These are phyloP conservation scores for Leccinum subtestaceum DNA, from an alignment of 768 basidiomycete genomes.

Conservation along the genomic window DNA sequence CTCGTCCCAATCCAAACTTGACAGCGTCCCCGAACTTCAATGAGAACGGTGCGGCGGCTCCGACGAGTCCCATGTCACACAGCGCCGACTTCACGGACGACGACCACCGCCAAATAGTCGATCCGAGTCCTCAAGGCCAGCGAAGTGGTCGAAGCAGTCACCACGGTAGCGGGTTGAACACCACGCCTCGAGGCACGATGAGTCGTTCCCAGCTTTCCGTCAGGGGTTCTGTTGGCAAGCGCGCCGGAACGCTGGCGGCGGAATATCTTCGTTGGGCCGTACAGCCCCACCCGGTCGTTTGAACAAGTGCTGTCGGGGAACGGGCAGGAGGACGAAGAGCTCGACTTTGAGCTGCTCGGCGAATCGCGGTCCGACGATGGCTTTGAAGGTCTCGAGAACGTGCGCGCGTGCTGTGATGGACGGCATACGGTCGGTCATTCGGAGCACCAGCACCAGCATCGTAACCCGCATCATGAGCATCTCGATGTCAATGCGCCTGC, in stretches of 20 bases:
- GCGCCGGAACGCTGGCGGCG: constrained; percentile 43
- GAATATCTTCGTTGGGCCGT: constrained; percentile 81
- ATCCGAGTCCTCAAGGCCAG: constrained; percentile 71
- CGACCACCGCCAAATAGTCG: constrained; percentile 43
- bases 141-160: constrained; percentile 62
- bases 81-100: constrained; percentile 47
- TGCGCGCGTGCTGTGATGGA: constrained; percentile 90
- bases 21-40: constrained; percentile 26
- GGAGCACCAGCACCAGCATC: constrained; percentile 31
- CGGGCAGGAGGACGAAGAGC: constrained; percentile 54
- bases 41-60: constrained; percentile 36
- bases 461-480: constrained; percentile 22
- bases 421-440: constrained; percentile 70
- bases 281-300: constrained; percentile 62
- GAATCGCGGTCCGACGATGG: constrained; percentile 70
- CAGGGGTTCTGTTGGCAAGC: constrained; percentile 65
- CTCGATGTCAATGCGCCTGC: too few relatives aligned
- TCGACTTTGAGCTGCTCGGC: constrained; percentile 83
- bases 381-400: constrained; percentile 93
- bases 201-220: constrained; percentile 76
- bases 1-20: constrained; percentile 53
- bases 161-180: constrained; percentile 63
- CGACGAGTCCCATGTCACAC: constrained; percentile 49
- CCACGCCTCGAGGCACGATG: constrained; percentile 73
- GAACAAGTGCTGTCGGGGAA: constrained; percentile 43